These are phyloP conservation scores for Luzula sylvatica DNA, from an alignment of 176 grass and related monocot species.

Conservation along the genomic window DNA sequence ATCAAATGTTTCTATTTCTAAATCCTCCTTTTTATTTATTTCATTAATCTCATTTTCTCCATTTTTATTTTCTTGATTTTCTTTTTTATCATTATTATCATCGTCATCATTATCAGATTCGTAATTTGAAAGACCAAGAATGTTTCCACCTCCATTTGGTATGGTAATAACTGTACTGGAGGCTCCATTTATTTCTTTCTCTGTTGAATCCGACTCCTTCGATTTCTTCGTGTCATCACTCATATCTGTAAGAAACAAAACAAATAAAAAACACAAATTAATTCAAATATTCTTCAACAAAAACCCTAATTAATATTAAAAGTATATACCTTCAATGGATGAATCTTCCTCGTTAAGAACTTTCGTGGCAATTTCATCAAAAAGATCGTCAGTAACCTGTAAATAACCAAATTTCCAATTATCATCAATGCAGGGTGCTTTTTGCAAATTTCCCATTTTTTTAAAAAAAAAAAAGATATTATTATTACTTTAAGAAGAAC, in stretches of 20 bases:
- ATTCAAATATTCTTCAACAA: too few relatives aligned
- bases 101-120: conserved; percentile 70
- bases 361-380: conserved; percentile 84
- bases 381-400: conserved; percentile 97
- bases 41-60: conserved; percentile 24
- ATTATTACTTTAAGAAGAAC: conserved; percentile 76
- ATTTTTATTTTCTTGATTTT: conserved; percentile 22
- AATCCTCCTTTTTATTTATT: conserved; percentile 18
- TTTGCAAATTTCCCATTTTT: neutral
- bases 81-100: conserved; percentile 14
- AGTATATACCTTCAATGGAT: conserved; percentile 35
- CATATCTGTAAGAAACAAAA: conserved; percentile 39
- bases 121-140: conserved; percentile 94
- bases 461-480: conserved; percentile 6
- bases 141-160: conserved; percentile 36
- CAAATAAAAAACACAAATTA: conserved; percentile 7
- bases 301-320: neutral
- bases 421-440: conserved; percentile 2
- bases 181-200: conserved; percentile 30
- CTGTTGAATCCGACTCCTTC: conserved; percentile 25
- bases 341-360: conserved; percentile 76
- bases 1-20: conserved; percentile 18
- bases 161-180: conserved; percentile 17
- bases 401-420: too few relatives aligned
- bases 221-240: conserved; percentile 27